Evolutionary conservation across 768 basidiomycete species (phyloP).

Genomic region (Phanerochaete carnosa): DNA sequence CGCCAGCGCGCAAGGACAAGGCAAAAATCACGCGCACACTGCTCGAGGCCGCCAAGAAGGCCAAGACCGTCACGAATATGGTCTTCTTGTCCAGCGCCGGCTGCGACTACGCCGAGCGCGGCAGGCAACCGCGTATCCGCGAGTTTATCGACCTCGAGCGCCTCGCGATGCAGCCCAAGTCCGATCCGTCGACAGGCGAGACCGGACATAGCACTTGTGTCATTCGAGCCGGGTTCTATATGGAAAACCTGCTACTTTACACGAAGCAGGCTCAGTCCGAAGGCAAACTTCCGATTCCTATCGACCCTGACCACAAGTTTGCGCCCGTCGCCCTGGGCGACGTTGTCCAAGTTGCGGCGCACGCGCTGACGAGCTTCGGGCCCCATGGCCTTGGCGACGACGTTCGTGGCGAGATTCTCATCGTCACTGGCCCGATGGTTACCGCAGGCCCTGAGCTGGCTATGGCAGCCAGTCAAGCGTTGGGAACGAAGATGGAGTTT

Average conservation of each 20-base stretch:
- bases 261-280: conserved; percentile 24
- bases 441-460: conserved; percentile 25
- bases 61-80: conserved; percentile 20
- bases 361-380: conserved; percentile 25
- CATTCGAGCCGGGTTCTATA: conserved; percentile 29
- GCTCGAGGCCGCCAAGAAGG: conserved; percentile 20
- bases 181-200: conserved; percentile 17
- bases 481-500: conserved; percentile 23
- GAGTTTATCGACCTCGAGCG: conserved; percentile 32
- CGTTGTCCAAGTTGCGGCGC: conserved; percentile 24
- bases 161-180: conserved; percentile 24
- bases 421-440: conserved; percentile 21
- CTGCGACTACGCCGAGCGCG: conserved; percentile 28
- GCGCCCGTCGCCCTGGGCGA: conserved; percentile 29
- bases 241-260: conserved; percentile 29
- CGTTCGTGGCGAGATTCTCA: conserved; percentile 26
- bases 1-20: conserved; percentile 27
- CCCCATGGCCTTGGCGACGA: conserved; percentile 28
- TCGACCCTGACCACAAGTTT: conserved; percentile 25
- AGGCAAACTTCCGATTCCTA: conserved; percentile 26
- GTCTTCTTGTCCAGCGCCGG: conserved; percentile 24
- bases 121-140: conserved; percentile 28
- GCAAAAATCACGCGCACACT: conserved; percentile 19
- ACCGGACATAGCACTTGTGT: conserved; percentile 29
- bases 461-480: conserved; percentile 19